Base-by-base conservation (phyloP, 2,329 filamentous ascomycete genomes). In the Raffaelea deltoideospora region DNA sequence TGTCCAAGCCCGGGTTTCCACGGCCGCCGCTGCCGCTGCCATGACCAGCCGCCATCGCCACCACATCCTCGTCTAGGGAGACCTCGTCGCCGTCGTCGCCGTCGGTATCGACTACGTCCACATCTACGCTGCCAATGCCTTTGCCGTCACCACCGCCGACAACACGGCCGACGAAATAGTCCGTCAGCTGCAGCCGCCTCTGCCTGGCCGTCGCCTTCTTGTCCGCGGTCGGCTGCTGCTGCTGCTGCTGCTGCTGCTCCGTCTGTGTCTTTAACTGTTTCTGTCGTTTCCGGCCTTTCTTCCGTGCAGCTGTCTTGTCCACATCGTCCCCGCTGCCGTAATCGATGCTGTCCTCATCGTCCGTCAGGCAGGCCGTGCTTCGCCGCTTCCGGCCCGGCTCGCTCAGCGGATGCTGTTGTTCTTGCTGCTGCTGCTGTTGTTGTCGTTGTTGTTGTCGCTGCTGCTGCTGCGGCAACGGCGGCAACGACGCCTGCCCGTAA, bases 401-500 rank as follows among this genome's bases (percentile, higher is more conserved):
- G n/a, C n/a, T n/a, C n/a, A n/a, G n/a, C n/a, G n/a, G n/a, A n/a
- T n/a, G n/a, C n/a, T n/a, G n/a, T n/a, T n/a, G n/a, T n/a, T n/a
- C n/a, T n/a, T n/a, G n/a, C n/a, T n/a, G n/a, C n/a, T n/a, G n/a
- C n/a, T n/a, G n/a, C n/a, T n/a, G n/a, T 18, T 29, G 10, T 10
- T 15, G 22, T 35, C 18, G 13, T 39, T 29, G 13, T 37, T 15
- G 3, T 32, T 23, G 2, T 33, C 11, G 10, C 29, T 17, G 5
- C n/a, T 33, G 10, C 34, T 23, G 5, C 33, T 22, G n/a, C n/a
- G n/a, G n/a, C n/a, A n/a, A n/a, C 14, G 22, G 3, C 10, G 28
- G 31, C 8, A 24, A 37, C 15, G 35, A 19, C 28, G 29, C 23
- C 28, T 52, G 39, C 39, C 51, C 51, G 47, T 71, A 71, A 21